Evolutionary conservation across 2,329 filamentous ascomycete species (phyloP).

Genomic region (Talaromyces verruculosus): DNA sequence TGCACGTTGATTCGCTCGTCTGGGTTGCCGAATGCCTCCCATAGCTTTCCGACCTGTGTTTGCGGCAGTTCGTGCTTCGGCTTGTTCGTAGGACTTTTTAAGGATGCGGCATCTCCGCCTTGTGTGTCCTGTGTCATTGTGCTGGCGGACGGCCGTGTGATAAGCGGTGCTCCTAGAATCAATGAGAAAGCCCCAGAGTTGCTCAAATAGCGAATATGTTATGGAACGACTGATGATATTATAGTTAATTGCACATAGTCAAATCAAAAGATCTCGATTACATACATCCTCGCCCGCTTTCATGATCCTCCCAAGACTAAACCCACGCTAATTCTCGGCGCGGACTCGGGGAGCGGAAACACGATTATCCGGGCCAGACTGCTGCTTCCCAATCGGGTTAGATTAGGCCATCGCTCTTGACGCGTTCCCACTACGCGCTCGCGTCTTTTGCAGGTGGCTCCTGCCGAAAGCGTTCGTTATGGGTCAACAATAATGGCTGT

Average conservation of each 20-base stretch:
- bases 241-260: neutral
- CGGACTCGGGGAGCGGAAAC: conserved; percentile 3
- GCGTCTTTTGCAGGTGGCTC: conserved; percentile 6
- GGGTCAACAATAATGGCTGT: neutral
- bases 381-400: neutral
- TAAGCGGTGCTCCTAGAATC: neutral
- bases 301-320: neutral
- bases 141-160: neutral
- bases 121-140: conserved; percentile 44
- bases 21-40: conserved; percentile 50
- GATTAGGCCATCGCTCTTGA: neutral
- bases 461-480: conserved; percentile 3
- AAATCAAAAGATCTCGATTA: neutral
- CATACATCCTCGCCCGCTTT: neutral
- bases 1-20: conserved; percentile 55
- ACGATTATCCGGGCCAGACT: neutral
- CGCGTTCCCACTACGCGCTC: conserved; percentile 14
- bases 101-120: conserved; percentile 26
- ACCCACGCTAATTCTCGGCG: neutral
- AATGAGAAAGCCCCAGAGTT: neutral
- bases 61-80: conserved; percentile 46
- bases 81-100: conserved; percentile 28
- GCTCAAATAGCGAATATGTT: neutral
- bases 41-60: conserved; percentile 50
- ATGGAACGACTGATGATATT: neutral